Evolutionary conservation across 768 basidiomycete genomes (phyloP), one percentile per base, ranked within the genome.

Genomic region (Serendipita sp.): DNA sequence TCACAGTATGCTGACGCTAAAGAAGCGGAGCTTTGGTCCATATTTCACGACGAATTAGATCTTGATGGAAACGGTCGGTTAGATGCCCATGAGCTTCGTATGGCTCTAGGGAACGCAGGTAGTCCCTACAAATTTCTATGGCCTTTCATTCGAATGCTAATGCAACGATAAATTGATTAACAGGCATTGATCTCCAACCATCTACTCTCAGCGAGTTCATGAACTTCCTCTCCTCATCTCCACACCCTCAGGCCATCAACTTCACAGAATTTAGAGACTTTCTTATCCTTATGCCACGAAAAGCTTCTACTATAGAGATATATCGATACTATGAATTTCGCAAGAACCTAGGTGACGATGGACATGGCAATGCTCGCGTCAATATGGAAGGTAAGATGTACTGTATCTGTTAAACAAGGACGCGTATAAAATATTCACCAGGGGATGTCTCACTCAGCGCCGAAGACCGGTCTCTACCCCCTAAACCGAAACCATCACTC

Each of bases 221-320:
- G 74, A 77, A 82, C 38, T 85, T 80, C 70, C 79, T 95, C 66
- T 84, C 91, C 5, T 78, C 81, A n/a, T 83, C 85, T 45, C 81
- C 85, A 11, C 79, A 85, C 68, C 83, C 85, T 8, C 82, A 82
- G 73, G 76, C 77, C 54, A 81, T 95, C 74, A 84, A 79, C 66
- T 97, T 95, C 75, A 77, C 79, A 63, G 86, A 94, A 71, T 96
- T 95, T 72, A 80, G 94, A 46, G 88, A 95, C 75, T 94, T 91
- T 73, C 80, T 96, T 66, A 80, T 95, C 45, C 80, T 95, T 62
- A 74, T 95, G 68, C 91, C 94, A 64, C 83, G 90, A 67, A 85
- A 81, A 72, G 83, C 80, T 32, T 92, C 89, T 1, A 79, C 89
- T 2, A 78, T 80, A 63, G 94, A 97, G 76, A 94, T 96, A 38